A percentile compares a stretch with the other conserved stretches of the same genome.
phyloP scores from a whole-genome alignment of 495 filamentous ascomycete genomes.

The Aspergillus egyptiacus region DNA sequence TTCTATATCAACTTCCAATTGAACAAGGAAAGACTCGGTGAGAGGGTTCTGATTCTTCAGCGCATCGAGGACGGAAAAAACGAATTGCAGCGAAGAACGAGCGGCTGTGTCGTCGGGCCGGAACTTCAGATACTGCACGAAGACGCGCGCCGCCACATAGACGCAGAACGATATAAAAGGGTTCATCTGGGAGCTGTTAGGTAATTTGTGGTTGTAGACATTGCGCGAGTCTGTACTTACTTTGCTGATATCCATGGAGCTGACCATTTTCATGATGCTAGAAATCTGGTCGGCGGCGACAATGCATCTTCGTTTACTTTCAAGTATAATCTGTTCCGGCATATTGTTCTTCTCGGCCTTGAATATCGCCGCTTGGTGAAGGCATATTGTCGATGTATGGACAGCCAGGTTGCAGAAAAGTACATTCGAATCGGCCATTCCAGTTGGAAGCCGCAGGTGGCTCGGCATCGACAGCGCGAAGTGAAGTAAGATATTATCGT shows the following conservation, averaged over 20 bases:
- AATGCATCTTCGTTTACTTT: constrained; percentile 90
- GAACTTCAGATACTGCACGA: constrained; percentile 90
- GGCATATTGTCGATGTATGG: constrained; percentile 92
- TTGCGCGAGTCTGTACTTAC: too few species aligned
- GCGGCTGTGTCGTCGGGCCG: constrained; percentile 78
- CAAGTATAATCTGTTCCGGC: constrained; percentile 66
- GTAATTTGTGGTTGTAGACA: too few species aligned
- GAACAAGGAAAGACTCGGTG: constrained; percentile 90
- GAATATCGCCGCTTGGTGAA: constrained; percentile 96
- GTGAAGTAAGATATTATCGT: constrained; percentile 87
- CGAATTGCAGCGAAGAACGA: constrained; percentile 77
- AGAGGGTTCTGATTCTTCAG: constrained; percentile 84
- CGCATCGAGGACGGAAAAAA: constrained; percentile 82
- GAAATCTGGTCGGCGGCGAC: constrained; percentile 91
- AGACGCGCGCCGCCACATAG: constrained; percentile 90
- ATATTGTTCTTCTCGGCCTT: constrained; percentile 89
- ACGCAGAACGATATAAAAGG: constrained; percentile 94
- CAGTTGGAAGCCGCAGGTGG: constrained; percentile 74
- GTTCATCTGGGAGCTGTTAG: constrained; percentile 67
- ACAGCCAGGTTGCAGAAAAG: constrained; percentile 96
- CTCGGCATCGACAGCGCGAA: constrained; percentile 76
- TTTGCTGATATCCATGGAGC: constrained; percentile 75
- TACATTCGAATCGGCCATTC: constrained; percentile 73
- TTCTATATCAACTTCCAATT: constrained; percentile 87
- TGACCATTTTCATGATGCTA: constrained; percentile 93